Evolutionary conservation across 768 basidiomycete genomes (phyloP).

Genomic region (Pleurotus giganteus): DNA sequence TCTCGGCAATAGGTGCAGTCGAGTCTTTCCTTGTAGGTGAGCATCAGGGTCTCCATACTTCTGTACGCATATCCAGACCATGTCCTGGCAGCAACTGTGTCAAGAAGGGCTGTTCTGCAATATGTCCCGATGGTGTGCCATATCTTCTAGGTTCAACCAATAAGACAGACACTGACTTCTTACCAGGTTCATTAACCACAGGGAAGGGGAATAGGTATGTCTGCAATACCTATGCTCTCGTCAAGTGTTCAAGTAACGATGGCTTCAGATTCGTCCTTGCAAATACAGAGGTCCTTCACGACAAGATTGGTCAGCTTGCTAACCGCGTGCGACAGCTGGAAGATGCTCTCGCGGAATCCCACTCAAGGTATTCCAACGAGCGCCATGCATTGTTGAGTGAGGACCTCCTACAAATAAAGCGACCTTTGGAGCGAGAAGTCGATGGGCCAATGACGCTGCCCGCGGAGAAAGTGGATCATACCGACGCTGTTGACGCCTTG

Average conservation of each 20-base stretch:
- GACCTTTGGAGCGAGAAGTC: constrained; percentile 61
- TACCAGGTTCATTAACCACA: constrained; percentile 62
- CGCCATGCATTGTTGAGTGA: constrained; percentile 59
- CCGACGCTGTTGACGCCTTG: constrained; percentile 60
- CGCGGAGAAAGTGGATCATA: constrained; percentile 44
- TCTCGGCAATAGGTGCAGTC: constrained; percentile 46
- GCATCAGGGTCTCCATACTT: constrained; percentile 13
- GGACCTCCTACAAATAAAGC: constrained; percentile 62
- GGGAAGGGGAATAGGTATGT: constrained; percentile 69
- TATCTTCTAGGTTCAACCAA: constrained; percentile 9
- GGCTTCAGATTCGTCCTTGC: constrained; percentile 61
- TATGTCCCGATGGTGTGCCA: constrained; percentile 61
- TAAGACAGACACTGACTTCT: constrained; percentile 15
- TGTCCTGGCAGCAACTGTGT: constrained; percentile 43
- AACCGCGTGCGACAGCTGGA: constrained; percentile 67
- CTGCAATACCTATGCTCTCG: constrained; percentile 2
- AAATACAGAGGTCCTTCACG: constrained; percentile 67
- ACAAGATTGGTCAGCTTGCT: constrained; percentile 60
- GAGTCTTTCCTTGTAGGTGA: constrained; percentile 66
- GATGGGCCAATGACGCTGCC: constrained; percentile 32
- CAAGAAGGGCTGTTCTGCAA: constrained; percentile 57
- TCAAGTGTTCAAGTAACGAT: constrained; percentile 3
- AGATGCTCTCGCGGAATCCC: constrained; percentile 57
- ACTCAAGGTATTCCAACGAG: constrained; percentile 44
- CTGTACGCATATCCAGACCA: background rate